Conservation (phyloP, 345 rosid genomes). For the Rhodomyrtus tomentosa region DNA sequence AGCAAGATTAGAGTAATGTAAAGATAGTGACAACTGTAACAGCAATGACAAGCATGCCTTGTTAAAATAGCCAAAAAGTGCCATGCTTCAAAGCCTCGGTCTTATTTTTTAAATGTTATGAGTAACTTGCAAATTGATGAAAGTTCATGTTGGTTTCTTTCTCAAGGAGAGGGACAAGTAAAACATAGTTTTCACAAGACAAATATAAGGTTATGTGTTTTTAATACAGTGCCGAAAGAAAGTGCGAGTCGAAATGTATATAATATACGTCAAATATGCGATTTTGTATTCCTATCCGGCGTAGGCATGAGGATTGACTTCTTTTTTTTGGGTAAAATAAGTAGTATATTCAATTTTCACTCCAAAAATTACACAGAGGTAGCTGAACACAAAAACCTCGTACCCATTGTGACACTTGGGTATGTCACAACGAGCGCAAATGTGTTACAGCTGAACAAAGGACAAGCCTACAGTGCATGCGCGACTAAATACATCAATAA, state of each 20-base stretch:
- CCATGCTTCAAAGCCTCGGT: neutral
- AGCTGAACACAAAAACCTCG: too few species aligned
- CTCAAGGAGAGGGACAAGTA: conserved; percentile 10
- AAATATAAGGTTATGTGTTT: neutral
- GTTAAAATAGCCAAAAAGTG: conserved; percentile 10
- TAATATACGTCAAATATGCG: conserved; percentile 1
- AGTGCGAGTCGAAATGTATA: neutral
- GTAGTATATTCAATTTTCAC: too few species aligned
- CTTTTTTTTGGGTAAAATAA: too few species aligned
- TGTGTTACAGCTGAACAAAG: too few species aligned
- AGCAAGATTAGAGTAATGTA: conserved; percentile 4
- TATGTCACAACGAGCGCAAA: too few species aligned
- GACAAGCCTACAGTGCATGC: too few species aligned
- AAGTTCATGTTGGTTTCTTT: conserved; percentile 14
- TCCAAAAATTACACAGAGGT: too few species aligned
- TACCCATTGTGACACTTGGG: too few species aligned
- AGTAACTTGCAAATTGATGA: conserved; percentile 8
- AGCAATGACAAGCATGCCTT: conserved; percentile 6
- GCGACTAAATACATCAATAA: too few species aligned
- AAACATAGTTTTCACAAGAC: conserved; percentile 19
- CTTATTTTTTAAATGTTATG: neutral
- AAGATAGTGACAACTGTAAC: conserved; percentile 2
- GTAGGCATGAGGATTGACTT: neutral
- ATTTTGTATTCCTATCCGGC: neutral
- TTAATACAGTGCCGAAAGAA: neutral